Base-by-base conservation (phyloP, 2,329 filamentous ascomycete species). In the Rhynchosporium graminicola region DNA sequence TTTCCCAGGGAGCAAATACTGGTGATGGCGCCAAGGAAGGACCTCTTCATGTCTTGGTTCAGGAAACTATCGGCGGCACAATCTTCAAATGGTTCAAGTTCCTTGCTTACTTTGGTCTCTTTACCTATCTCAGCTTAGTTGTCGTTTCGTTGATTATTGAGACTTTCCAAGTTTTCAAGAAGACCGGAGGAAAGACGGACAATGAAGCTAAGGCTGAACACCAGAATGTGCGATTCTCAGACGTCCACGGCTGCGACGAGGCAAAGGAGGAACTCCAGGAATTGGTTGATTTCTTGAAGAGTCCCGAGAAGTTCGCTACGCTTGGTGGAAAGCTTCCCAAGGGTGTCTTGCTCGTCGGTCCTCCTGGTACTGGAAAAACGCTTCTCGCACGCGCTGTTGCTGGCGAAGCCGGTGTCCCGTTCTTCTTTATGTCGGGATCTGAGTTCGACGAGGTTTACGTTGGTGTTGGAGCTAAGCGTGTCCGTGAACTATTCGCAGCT, bases 361-460 rank as follows among this genome's bases (percentile, higher is more conserved):
- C 95, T 73, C 95, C 95, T 58, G 95, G 95, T 79, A 99, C 95
- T 65, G 95, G 95, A 79, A 99, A 99, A 80, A 99, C 95, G 12
- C 85, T 99, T 46, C 85, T 99, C 65, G 95, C 95, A 66, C 89
- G 95, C 72, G 96, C 95, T 60, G 95, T 99, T 64, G 95, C 95
- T 54, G 95, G 95, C 58, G 95, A 99, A 79, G 93, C 95, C 59
- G 95, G 94, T 61, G 95, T 99, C 20, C 95, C 95, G 1, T 99
- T 99, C 83, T 99, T 98, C 83, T 99, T 97, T 83, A 98, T 99
- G 94, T 99, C 95, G 73, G 95, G 95, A 57, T 96, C 92, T 63
- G 95, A 99, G 76, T 99, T 99, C 74, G 95, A 99, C 73, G 95
- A 99, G 77, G 89, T 99, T 58, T 99, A 97, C 73, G 96, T 99